phyloP scores from a whole-genome alignment of 106 monocot species.

The Amphibolis antarctica region DNA sequence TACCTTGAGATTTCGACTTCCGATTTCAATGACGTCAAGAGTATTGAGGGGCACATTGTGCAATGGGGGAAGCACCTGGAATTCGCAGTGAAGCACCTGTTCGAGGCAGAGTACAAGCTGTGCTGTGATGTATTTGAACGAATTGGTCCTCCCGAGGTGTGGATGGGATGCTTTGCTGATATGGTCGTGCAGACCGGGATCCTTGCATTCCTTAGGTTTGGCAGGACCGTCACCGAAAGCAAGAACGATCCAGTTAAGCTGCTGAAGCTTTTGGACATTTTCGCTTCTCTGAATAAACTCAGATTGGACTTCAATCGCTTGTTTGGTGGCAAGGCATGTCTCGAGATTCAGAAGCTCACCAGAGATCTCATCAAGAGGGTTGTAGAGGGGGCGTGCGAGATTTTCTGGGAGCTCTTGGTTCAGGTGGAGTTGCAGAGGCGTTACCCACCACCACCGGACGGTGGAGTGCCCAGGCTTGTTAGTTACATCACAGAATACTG shows the following conservation, averaged over 20 bases:
- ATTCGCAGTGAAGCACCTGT: constrained; percentile 71
- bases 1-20: constrained; percentile 38
- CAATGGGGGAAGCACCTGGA: constrained; percentile 66
- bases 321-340: constrained; percentile 63
- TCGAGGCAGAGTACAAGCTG: constrained; percentile 74
- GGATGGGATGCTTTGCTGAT: constrained; percentile 59
- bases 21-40: constrained; percentile 46
- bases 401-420: constrained; percentile 80
- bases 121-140: constrained; percentile 51
- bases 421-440: constrained; percentile 80
- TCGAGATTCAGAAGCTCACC: constrained; percentile 62
- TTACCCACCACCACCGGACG: constrained; percentile 46
- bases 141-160: constrained; percentile 21
- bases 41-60: constrained; percentile 41
- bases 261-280: constrained; percentile 77
- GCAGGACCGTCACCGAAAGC: constrained; percentile 43
- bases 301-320: constrained; percentile 74
- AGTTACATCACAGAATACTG: constrained; percentile 76
- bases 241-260: constrained; percentile 94
- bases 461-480: constrained; percentile 56
- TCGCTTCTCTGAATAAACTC: constrained; percentile 55
- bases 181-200: constrained; percentile 61
- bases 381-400: constrained; percentile 76
- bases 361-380: constrained; percentile 72
- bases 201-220: constrained; percentile 58